Conservation (phyloP, 2,329 filamentous ascomycete genomes). For the Teratosphaeria pseudoeucalypti region DNA sequence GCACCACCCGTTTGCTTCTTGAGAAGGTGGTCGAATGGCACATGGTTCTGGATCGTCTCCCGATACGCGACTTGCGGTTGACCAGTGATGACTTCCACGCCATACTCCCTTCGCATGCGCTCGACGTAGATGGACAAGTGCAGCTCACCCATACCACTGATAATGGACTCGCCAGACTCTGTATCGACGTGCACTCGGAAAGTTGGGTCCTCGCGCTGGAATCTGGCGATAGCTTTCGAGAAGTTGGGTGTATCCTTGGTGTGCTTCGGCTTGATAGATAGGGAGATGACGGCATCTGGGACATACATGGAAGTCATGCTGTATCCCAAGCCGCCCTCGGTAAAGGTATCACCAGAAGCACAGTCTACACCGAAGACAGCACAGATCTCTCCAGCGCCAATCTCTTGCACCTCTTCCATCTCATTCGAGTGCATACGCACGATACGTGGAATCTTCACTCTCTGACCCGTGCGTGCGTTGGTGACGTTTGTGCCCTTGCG, state of each 20-base stretch:
- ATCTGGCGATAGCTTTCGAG: constrained; percentile 96
- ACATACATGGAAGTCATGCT: constrained; percentile 98
- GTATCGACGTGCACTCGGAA: constrained; percentile 89
- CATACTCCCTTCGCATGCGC: constrained; percentile 92
- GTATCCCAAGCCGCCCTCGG: constrained; percentile 83
- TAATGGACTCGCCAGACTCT: constrained; percentile 93
- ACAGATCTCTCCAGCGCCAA: constrained; percentile 94
- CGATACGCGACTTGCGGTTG: constrained; percentile 95
- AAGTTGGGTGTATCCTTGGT: constrained; percentile 88
- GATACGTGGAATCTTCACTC: constrained; percentile 91
- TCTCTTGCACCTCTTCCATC: constrained; percentile 91
- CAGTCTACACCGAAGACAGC: constrained; percentile 97
- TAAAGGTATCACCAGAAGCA: constrained; percentile 95
- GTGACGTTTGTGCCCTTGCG: constrained; percentile 82
- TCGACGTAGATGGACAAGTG: constrained; percentile 97
- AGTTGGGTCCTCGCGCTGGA: constrained; percentile 95
- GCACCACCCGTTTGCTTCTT: constrained; percentile 94
- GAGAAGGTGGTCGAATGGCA: constrained; percentile 84
- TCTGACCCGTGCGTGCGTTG: constrained; percentile 91
- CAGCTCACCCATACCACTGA: constrained; percentile 95
- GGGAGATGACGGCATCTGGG: constrained; percentile 92
- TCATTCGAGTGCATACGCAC: constrained; percentile 99
- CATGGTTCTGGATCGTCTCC: constrained; percentile 72
- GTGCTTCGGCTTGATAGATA: constrained; percentile 93
- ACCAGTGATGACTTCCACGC: constrained; percentile 88